phyloP scores from a whole-genome alignment of 1,284 basidiomycete species.

The Tilletia horrida region DNA sequence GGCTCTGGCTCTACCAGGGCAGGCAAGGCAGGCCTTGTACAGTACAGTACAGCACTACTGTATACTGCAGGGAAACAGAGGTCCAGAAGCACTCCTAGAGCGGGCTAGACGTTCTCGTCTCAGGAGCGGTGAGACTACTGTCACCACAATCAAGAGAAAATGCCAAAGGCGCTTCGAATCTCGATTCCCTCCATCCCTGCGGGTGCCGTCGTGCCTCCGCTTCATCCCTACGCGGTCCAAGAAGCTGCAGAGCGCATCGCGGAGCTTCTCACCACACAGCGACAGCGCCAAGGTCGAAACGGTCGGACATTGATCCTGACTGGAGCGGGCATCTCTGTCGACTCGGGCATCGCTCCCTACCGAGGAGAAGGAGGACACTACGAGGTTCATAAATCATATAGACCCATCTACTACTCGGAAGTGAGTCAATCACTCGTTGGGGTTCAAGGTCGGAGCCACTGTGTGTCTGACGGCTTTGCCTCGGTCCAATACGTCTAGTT shows the following conservation, averaged over 20 bases:
- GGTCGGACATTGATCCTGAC: slow-evolving; percentile 2
- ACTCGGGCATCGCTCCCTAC: slow-evolving; percentile 53
- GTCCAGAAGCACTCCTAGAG: too few species aligned
- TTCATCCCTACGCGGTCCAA: slow-evolving; percentile 32
- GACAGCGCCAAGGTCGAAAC: slow-evolving; percentile 32
- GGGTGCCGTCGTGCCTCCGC: slow-evolving; percentile 23
- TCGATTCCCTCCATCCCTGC: slow-evolving; percentile 51
- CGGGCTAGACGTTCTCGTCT: too few species aligned
- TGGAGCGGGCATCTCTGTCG: slow-evolving; percentile 52
- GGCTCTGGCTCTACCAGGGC: too few species aligned
- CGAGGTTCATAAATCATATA: slow-evolving; percentile 44
- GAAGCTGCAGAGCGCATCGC: slow-evolving; percentile 34
- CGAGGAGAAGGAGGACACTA: slow-evolving; percentile 51
- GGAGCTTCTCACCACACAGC: slow-evolving; percentile 29
- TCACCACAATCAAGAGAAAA: too few species aligned
- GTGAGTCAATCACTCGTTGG: slow-evolving; percentile 4
- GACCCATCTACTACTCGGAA: slow-evolving; percentile 54
- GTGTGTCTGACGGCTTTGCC: too few species aligned
- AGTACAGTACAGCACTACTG: too few species aligned
- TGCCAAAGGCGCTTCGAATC: slow-evolving; percentile 35
- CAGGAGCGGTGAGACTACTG: too few species aligned
- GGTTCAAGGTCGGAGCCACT: too few species aligned
- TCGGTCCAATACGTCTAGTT: slow-evolving; percentile 36
- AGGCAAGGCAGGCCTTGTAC: too few species aligned
- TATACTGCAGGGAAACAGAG: too few species aligned